Conservation (phyloP, 306 rosid species). For the Arachis hypogaea region DNA sequence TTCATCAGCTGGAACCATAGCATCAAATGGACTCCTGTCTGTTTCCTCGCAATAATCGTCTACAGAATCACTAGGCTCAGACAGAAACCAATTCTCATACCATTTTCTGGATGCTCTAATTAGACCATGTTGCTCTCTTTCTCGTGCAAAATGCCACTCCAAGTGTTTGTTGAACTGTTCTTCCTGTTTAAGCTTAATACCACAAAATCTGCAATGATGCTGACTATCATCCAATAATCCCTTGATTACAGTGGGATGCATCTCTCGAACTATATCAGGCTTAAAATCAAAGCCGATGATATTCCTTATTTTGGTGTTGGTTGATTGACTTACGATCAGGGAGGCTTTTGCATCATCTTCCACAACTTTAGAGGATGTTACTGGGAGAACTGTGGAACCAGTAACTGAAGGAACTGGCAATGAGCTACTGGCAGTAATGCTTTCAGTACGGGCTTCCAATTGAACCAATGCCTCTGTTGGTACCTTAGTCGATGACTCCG, state of each 20-base stretch:
- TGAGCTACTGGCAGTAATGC: slow-evolving; percentile 44
- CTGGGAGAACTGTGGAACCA: slow-evolving; percentile 48
- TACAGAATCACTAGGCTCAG: slow-evolving; percentile 40
- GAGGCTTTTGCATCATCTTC: slow-evolving; percentile 47
- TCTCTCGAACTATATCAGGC: slow-evolving; percentile 76
- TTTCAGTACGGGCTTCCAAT: slow-evolving; percentile 49
- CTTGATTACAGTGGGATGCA: slow-evolving; percentile 68
- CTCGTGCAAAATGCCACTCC: slow-evolving; percentile 76
- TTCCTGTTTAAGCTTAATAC: slow-evolving; percentile 65
- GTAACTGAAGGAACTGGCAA: slow-evolving; percentile 52
- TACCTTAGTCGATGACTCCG: slow-evolving; percentile 47
- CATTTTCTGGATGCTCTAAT: slow-evolving; percentile 65
- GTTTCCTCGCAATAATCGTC: slow-evolving; percentile 40
- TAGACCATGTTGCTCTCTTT: slow-evolving; percentile 46
- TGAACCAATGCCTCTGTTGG: slow-evolving; percentile 46
- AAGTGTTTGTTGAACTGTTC: slow-evolving; percentile 74
- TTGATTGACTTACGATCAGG: slow-evolving; percentile 43
- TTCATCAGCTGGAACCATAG: slow-evolving; percentile 78
- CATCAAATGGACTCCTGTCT: slow-evolving; percentile 47
- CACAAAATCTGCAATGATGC: slow-evolving; percentile 66
- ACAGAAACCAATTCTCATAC: slow-evolving; percentile 54
- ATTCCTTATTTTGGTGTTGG: slow-evolving; percentile 51
- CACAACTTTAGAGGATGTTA: slow-evolving; percentile 48
- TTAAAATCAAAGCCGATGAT: slow-evolving; percentile 83
- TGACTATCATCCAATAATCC: slow-evolving; percentile 66